A percentile compares a stretch with the other conserved stretches of the same genome.
phyloP scores from a whole-genome alignment of 805 yeast species.

The Suhomyces faveliae region DNA sequence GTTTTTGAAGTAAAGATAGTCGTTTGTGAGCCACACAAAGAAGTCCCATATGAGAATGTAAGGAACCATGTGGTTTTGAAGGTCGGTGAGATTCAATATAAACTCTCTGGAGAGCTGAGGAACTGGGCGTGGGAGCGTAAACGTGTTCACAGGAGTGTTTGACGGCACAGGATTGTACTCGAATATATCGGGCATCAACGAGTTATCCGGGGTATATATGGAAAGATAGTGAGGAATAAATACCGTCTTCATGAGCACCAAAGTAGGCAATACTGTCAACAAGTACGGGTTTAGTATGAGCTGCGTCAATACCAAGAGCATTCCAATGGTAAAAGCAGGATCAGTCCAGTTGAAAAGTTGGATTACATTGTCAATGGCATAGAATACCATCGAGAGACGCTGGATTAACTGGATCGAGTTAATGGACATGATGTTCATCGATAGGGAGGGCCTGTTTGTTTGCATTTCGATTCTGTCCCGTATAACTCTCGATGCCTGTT shows the following conservation, averaged over 20 bases:
- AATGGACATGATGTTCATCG: slow-evolving; percentile 66
- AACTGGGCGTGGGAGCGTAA: slow-evolving; percentile 63
- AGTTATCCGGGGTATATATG: slow-evolving; percentile 61
- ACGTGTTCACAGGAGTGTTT: slow-evolving; percentile 50
- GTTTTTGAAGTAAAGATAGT: slow-evolving; percentile 63
- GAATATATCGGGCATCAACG: slow-evolving; percentile 18
- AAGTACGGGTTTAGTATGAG: slow-evolving; percentile 61
- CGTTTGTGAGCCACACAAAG: slow-evolving; percentile 45
- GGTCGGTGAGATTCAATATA: slow-evolving; percentile 72
- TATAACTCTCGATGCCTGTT: slow-evolving; percentile 41
- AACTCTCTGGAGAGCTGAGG: slow-evolving; percentile 80
- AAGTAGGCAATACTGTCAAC: slow-evolving; percentile 52
- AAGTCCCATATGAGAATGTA: slow-evolving; percentile 65
- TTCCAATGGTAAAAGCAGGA: slow-evolving; percentile 59
- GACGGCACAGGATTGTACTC: slow-evolving; percentile 35
- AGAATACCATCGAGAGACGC: slow-evolving; percentile 61
- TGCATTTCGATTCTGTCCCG: slow-evolving; percentile 59
- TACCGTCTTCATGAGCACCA: slow-evolving; percentile 50
- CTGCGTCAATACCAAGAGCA: slow-evolving; percentile 50
- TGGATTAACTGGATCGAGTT: slow-evolving; percentile 64
- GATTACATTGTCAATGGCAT: slow-evolving; percentile 54
- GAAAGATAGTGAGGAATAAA: slow-evolving; percentile 67
- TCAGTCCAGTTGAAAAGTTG: slow-evolving; percentile 62
- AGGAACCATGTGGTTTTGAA: slow-evolving; percentile 74
- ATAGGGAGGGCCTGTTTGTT: slow-evolving; percentile 62